Conservation (phyloP, 352 stramenopile species). For the Phytophthora cryptogea region DNA sequence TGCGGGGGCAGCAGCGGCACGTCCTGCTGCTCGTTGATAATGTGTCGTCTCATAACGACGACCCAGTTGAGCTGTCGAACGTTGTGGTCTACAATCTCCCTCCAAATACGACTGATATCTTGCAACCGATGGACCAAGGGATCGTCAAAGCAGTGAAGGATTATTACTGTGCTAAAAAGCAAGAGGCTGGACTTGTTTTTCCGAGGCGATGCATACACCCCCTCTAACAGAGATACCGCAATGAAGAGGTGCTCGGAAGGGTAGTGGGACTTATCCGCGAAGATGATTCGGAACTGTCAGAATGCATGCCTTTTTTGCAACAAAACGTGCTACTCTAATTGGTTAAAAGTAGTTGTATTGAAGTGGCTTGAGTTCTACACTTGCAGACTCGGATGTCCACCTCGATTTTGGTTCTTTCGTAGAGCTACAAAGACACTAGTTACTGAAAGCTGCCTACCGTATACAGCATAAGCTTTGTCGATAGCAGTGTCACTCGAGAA, state of each 20-base stretch:
- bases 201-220: not conserved
- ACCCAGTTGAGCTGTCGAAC: slow-evolving; percentile 13
- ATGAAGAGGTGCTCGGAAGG: slow-evolving; percentile 21
- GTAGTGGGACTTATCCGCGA: not conserved
- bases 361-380: too few species aligned
- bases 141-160: slow-evolving; percentile 30
- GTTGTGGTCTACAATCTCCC: slow-evolving; percentile 16
- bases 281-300: slow-evolving; percentile 20
- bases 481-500: slow-evolving; percentile 19
- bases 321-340: too few species aligned
- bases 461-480: slow-evolving; percentile 20
- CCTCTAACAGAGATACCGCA: slow-evolving; percentile 13
- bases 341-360: too few species aligned
- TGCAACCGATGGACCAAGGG: slow-evolving; percentile 30
- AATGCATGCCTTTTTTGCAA: too few species aligned
- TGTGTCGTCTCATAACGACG: slow-evolving; percentile 13
- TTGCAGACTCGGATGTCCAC: too few species aligned
- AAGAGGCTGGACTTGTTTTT: slow-evolving; percentile 18
- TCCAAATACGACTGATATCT: slow-evolving; percentile 16
- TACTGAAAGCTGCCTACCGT: too few species aligned
- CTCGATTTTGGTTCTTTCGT: too few species aligned
- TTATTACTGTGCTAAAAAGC: slow-evolving; percentile 8
- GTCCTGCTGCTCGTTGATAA: slow-evolving; percentile 24
- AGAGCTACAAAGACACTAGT: too few species aligned
- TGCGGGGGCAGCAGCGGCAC: slow-evolving; percentile 5